phyloP scores from a whole-genome alignment of 768 basidiomycete species.

The Xerocomellus intermedius region DNA sequence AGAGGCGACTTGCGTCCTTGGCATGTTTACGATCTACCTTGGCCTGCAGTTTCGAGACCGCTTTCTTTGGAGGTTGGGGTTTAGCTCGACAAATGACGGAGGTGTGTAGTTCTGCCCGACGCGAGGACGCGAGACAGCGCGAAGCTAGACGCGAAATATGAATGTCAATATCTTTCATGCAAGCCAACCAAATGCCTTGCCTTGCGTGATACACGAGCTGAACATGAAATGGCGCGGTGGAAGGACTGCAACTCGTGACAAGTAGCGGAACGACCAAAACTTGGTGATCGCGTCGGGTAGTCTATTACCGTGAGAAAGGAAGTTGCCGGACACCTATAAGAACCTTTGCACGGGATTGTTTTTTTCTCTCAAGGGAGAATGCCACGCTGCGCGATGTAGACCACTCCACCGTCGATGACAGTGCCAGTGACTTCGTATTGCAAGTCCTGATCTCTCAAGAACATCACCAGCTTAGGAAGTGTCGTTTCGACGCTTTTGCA shows the following conservation, averaged over 20 bases:
- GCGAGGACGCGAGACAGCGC: conserved; percentile 41
- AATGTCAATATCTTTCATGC: not conserved
- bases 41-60: conserved; percentile 48
- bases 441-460: conserved; percentile 59
- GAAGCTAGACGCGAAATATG: conserved; percentile 25
- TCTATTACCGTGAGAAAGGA: conserved; percentile 39
- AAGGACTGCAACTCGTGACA: not conserved
- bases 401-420: conserved; percentile 53
- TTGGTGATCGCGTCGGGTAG: not conserved
- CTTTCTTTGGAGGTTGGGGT: conserved; percentile 37
- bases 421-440: conserved; percentile 57
- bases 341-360: not conserved
- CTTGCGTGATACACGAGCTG: conserved; percentile 22
- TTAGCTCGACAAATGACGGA: conserved; percentile 41
- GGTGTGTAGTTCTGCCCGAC: conserved; percentile 47
- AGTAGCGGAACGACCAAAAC: not conserved
- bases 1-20: conserved; percentile 45
- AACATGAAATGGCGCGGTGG: conserved; percentile 24
- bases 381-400: conserved; percentile 65
- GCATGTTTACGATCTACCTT: conserved; percentile 39
- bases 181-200: conserved; percentile 4
- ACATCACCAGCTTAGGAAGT: conserved; percentile 60
- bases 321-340: conserved; percentile 19
- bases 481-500: conserved; percentile 51
- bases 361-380: conserved; percentile 44